Base-by-base conservation (phyloP, 257 asterid species). In the Schizonepeta tenuifolia region DNA sequence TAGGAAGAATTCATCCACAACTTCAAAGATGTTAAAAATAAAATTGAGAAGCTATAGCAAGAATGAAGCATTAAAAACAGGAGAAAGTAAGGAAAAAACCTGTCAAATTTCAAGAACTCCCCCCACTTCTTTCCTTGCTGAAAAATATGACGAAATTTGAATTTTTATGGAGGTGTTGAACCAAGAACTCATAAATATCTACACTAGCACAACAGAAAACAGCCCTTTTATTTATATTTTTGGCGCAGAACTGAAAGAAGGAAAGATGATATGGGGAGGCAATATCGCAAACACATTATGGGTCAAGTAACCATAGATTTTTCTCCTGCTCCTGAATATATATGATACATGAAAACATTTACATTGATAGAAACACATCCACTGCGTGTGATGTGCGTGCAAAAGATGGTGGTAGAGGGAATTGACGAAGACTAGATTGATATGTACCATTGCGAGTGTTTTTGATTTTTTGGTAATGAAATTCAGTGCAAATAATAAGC, bases 351-450 rank as follows among this genome's bases (percentile, higher is more conserved):
- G 36, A 5, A 55, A 55, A 55, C 8, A 13, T 1, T 7, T 2
- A 61, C 0, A 62, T 4, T 63, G 3, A 41, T 9, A 13, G 14
- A 43, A 21, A 14, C 70, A 65, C 40, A 22, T 65, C 55, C 41
- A 43, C 13, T 63, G 69, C 69, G 53, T 63, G 36, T 41, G 54
- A 13, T 41, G 69, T 40, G 54, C 21, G 69, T 63, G 69, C 26
- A 13, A 20, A 17, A 7, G n/a, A 20, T 11, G 62, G 18, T 11
- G 35, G 60, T 54, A 54, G n/a, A 9, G 12, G 6, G 61, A 31
- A 55, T 9, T 35, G 18, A 11, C 10, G 18, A 56, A 12, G 3
- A 56, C 6, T 12, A 13, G 13, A 60, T 60, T 15, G 46, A 40
- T 13, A 4, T 5, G 20, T 63, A 2, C 56, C 70, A 65, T 43